Conservation (phyloP, 2,329 filamentous ascomycete species). For the Penicillium janthinellum region DNA sequence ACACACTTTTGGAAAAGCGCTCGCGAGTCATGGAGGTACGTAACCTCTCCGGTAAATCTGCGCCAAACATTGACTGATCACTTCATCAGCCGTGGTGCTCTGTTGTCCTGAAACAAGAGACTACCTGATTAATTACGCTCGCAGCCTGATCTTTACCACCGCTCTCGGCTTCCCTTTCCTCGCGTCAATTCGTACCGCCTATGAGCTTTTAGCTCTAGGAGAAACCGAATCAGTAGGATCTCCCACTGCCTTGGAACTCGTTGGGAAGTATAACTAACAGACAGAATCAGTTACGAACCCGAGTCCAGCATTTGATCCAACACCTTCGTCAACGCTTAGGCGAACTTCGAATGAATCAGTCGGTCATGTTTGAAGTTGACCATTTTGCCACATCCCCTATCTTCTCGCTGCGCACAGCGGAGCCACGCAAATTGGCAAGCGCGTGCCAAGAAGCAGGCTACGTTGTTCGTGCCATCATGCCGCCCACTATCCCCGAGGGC, state of each 20-base stretch:
- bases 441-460: conserved; percentile 62
- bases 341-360: conserved; percentile 33
- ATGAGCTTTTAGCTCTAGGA: conserved; percentile 58
- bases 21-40: conserved; percentile 68
- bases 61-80: background rate
- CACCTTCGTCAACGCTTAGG: conserved; percentile 51
- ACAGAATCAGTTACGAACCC: conserved; percentile 39
- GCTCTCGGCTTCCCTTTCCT: conserved; percentile 65
- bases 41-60: conserved; percentile 6
- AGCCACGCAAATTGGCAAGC: conserved; percentile 60
- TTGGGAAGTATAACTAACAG: background rate
- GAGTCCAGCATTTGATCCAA: conserved; percentile 51
- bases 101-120: conserved; percentile 61
- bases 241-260: conserved; percentile 5
- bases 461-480: conserved; percentile 66
- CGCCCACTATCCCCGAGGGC: conserved; percentile 67
- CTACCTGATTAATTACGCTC: conserved; percentile 74
- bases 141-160: conserved; percentile 74
- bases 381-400: conserved; percentile 62
- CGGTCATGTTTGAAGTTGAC: conserved; percentile 41
- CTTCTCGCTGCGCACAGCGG: conserved; percentile 61
- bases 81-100: conserved; percentile 58
- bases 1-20: conserved; percentile 58
- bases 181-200: conserved; percentile 60
- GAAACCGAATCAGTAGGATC: conserved; percentile 48